A percentile compares a stretch with the other conserved stretches of the same genome.
phyloP scores from a whole-genome alignment of 371 early-diverging fungal genomes.

The Mortierella sp. region DNA sequence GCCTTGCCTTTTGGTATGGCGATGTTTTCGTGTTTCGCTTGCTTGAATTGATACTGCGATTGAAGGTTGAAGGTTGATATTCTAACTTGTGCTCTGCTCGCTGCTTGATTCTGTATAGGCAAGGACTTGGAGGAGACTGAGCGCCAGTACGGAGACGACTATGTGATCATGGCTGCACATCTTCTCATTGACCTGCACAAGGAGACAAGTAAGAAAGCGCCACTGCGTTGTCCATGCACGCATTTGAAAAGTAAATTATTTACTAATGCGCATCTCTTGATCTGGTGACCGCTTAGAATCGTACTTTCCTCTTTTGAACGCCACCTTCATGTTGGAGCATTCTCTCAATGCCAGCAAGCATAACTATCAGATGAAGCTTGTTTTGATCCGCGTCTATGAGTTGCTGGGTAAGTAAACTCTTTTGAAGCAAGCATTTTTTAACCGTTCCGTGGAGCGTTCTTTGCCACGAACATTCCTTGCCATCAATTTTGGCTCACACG shows the following conservation, averaged over 20 bases:
- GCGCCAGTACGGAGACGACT: conserved; percentile 87
- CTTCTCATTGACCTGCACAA: conserved; percentile 68
- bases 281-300: conserved; percentile 32
- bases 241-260: not conserved
- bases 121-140: conserved; percentile 78
- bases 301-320: conserved; percentile 62
- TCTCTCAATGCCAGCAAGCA: conserved; percentile 81
- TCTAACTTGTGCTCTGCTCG: not conserved
- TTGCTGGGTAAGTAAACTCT: conserved; percentile 66
- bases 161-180: conserved; percentile 75
- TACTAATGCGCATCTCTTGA: not conserved
- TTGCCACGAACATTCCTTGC: not conserved
- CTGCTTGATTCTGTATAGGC: conserved; percentile 49
- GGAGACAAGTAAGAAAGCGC: conserved; percentile 48
- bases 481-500: not conserved
- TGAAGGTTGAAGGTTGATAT: not conserved
- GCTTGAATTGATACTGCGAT: not conserved
- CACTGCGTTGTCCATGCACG: not conserved
- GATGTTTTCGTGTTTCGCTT: not conserved
- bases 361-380: conserved; percentile 87
- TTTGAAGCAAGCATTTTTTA: not conserved
- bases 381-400: conserved; percentile 84
- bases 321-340: conserved; percentile 79
- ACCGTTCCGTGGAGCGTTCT: not conserved
- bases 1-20: conserved; percentile 71